Base-by-base conservation (phyloP, 2,329 filamentous ascomycete species). In the Pyrenophora graminea region DNA sequence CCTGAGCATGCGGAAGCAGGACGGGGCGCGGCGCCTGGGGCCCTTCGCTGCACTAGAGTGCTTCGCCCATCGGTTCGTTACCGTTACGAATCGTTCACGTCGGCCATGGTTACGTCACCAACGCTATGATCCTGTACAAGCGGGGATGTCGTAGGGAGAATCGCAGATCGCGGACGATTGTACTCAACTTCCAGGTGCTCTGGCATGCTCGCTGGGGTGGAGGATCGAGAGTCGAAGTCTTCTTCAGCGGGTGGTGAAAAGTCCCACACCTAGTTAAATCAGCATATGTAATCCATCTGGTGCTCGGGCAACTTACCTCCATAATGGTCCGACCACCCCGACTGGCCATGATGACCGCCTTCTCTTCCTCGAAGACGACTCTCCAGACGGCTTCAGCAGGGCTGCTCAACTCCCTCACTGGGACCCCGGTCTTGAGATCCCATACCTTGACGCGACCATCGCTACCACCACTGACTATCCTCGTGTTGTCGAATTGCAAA, bases 401-500 rank as follows among this genome's bases (percentile, higher is more conserved):
- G 17, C 88, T 86, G 39, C 93, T 93, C 36, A 99, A 83, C 74
- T 99, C 94, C 53, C 94, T 86, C 18, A 99, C 90, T 23, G 96
- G 81, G 51, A 90, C 88, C 3, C 94, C 94, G 2, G 90, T 94
- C 74, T 94, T 91, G 52, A 97, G 79, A 76, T 96, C 93, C 94
- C 94, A 99, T 47, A 99, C 92, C 76, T 97, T 99, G 59, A 99
- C 94, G 45, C 94, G 84, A n/a, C 94, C 94, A 74, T 99, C 94
- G 65, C 90, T 96, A 42, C 94, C 95, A 63, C 94, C 94, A 69
- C 91, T 96, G 49, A 99, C 92, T 53, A 99, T 94, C 48, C 94
- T 85, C 19, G 89, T 92, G 69, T 97, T 92, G 67, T 99, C 94
- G 71, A 99, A 99, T 69, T 99, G 94, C 61, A 99, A 79, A 73